Evolutionary conservation across 768 basidiomycete species (phyloP), one percentile per base, ranked within the genome.

Genomic region (Leccinum sublutescens): DNA sequence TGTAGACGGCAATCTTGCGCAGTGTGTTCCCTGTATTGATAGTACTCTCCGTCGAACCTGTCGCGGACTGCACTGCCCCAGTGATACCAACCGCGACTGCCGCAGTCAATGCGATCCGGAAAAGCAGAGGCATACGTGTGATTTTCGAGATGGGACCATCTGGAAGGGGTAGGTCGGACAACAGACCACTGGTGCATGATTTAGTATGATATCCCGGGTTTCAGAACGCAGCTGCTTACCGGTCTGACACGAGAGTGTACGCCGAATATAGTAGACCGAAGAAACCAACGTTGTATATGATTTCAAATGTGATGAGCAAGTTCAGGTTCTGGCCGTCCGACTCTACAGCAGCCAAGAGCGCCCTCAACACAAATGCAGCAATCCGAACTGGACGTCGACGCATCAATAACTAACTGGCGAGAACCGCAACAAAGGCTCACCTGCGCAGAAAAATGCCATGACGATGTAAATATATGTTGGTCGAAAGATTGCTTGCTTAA

Each of bases 241-340:
- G 64, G 50, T 76, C 73, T 11, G 73, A 55, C 15, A 72, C 73
- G 10, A 76, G 68, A 19, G 62, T 68, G 56, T 76, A 74, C 17
- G 73, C 68, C 12, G 71, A 75, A 53, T 72, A 75, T 8, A 76
- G 51, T 43, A 76, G 53, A 61, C 69, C 72, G 25, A 73, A 76
- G 70, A 76, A 74, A 47, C 74, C 75, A 17, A 70, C 66, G 49
- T 70, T 74, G 60, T 76, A 76, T 19, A 76, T 33, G 56, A 75
- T 59, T 55, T 69, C 63, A 52, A 67, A 68, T n/a, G 74, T 61
- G 52, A 74, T 60, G 29, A 74, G 52, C 34, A 68, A 31, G 23
- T 62, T 54, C 31, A 66, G 21, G 25, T 71, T 59, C 53, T 73
- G 34, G 5, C 64, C 70, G 2, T 64, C 70, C 5, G 57, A 54